Base-by-base conservation (phyloP, 176 grass and related monocot species). In the bread wheat (Triticum aestivum) region DNA sequence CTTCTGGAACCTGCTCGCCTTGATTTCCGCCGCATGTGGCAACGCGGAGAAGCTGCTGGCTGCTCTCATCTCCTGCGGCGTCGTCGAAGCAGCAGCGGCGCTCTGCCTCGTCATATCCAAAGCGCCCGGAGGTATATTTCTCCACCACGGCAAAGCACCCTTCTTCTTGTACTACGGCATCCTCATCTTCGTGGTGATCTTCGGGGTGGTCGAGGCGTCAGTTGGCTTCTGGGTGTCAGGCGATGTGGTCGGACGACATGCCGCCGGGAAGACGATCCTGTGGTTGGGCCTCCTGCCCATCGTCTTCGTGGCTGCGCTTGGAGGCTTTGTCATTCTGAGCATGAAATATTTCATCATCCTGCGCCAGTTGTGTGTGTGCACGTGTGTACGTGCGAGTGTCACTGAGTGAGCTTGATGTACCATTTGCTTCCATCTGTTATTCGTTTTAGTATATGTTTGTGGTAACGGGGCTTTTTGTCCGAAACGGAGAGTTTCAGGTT, bases 81-180 rank as follows among this genome's bases (percentile, higher is more conserved):
- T 30, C 30, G 14, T 75, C 5, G 10, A 87, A 65, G 69, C 85
- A 0, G 79, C 42, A 0, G 69, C 42, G 29, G 79, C 70, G 11
- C 45, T 87, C 15, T 64, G 45, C 18, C 70, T 87, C 0, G 23
- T 61, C 23, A 3, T 76, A 3, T 87, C 65, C 86, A 82, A 23
- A 44, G 0, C 32, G 2, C 86, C 79, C 0, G 44, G 15, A 30
- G 86, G 86, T 23, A 41, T 87, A 0, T 87, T 87, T 15, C 59
- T 82, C 8, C 32, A 65, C n/a, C 56, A 81, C 9, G 86, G 70
- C 0, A 67, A 58, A 33, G n/a, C n/a, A 10, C n/a, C 15, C 44
- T 6, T 54, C 12, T 82, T 32, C 61, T 2, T 76, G 10, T 87
- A 87, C 3, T 87, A 87, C 23, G 13, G 70, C 15, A 66, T 82